phyloP scores from a whole-genome alignment of 2,329 filamentous ascomycete genomes.

The Xenoacremonium recifei region DNA sequence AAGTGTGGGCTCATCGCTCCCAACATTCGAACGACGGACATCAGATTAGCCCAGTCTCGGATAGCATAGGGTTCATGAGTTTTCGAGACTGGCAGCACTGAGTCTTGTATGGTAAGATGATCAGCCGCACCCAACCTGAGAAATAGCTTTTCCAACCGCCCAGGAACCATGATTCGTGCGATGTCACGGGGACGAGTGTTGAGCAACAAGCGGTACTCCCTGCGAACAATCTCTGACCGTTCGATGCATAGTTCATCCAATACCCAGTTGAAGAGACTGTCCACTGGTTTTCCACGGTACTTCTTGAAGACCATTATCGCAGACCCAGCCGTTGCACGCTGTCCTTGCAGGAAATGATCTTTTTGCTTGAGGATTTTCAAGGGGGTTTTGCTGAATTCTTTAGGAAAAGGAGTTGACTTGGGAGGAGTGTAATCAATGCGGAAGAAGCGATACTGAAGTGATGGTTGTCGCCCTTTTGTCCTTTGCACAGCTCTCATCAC shows the following conservation, averaged over 20 bases:
- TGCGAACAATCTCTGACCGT: constrained; percentile 51
- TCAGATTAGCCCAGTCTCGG: constrained; percentile 47
- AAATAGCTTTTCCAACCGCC: constrained; percentile 54
- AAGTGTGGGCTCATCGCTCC: constrained; percentile 36
- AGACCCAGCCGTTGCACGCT: constrained; percentile 62
- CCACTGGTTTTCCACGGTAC: constrained; percentile 51
- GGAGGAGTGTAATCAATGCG: constrained; percentile 29
- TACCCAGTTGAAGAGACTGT: constrained; percentile 67
- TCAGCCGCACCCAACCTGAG: constrained; percentile 54
- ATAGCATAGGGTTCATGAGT: constrained; percentile 28
- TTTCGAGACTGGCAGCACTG: constrained; percentile 20
- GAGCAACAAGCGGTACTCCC: constrained; percentile 60
- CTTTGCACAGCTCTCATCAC: constrained; percentile 50
- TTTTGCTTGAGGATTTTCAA: constrained; percentile 52
- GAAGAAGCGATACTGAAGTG: constrained; percentile 51
- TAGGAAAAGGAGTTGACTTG: constrained; percentile 24
- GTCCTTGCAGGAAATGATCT: constrained; percentile 44
- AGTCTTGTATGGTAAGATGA: constrained; percentile 36
- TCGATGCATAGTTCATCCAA: constrained; percentile 58
- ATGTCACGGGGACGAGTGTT: constrained; percentile 44
- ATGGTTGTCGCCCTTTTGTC: constrained; percentile 38
- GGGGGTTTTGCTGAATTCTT: constrained; percentile 33
- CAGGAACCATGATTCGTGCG: constrained; percentile 42
- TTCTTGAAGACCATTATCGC: constrained; percentile 48
- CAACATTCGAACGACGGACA: constrained; percentile 44